Evolutionary conservation across 768 basidiomycete species (phyloP).

Genomic region (Gelatoporia subvermispora): DNA sequence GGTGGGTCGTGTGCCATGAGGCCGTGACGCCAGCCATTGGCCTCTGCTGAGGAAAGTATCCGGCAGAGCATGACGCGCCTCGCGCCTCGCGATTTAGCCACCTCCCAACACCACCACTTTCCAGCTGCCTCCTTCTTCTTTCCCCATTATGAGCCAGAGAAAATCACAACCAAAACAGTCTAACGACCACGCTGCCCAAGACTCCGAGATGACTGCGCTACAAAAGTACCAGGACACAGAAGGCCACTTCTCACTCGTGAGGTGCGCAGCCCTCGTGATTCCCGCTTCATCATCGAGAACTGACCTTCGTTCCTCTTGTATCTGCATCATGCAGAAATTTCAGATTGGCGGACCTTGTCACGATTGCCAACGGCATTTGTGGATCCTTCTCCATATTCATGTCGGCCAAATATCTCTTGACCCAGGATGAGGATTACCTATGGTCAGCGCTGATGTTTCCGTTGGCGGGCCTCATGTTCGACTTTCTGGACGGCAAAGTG

Average conservation of each 20-base stretch:
- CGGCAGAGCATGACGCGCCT: background rate
- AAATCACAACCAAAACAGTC: constrained; percentile 32
- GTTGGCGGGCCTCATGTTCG: constrained; percentile 92
- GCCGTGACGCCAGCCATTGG: no score
- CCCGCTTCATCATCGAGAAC: background rate
- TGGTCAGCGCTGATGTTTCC: constrained; percentile 88
- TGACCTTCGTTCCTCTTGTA: background rate
- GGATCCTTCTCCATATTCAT: constrained; percentile 94
- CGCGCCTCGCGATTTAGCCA: background rate
- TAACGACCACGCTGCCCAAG: constrained; percentile 17
- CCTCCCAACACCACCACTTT: background rate
- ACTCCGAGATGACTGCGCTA: constrained; percentile 41
- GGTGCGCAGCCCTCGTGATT: constrained; percentile 39
- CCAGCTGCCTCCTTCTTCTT: constrained; percentile 8
- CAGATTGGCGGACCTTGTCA: constrained; percentile 94
- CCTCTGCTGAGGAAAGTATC: no score
- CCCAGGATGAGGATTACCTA: constrained; percentile 73
- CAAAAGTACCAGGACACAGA: constrained; percentile 85
- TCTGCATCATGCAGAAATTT: constrained; percentile 86
- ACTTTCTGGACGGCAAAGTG: constrained; percentile 96
- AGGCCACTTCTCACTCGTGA: constrained; percentile 96
- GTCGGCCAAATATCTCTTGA: constrained; percentile 82
- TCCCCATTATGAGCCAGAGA: constrained; percentile 44
- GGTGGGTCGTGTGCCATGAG: no score
- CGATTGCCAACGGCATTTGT: constrained; percentile 98